These are phyloP conservation scores for Venturia effusa DNA, from an alignment of 2,329 filamentous ascomycete genomes.

Conservation along the genomic window DNA sequence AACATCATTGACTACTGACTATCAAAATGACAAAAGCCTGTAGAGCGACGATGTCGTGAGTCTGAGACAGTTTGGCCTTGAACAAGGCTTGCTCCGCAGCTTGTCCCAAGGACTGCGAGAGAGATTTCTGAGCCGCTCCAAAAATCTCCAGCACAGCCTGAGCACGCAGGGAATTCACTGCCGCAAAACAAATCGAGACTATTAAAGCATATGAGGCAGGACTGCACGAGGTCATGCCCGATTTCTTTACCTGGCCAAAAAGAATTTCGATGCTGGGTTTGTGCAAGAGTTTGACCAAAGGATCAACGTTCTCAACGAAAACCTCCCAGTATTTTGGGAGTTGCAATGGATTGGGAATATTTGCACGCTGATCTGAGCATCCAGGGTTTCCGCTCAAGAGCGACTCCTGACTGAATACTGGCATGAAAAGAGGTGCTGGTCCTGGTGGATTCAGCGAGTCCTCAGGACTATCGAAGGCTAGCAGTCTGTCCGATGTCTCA, in stretches of 20 bases:
- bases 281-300: background rate
- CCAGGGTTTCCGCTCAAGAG: background rate
- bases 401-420: background rate
- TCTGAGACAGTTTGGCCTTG: background rate
- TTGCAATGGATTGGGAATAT: background rate
- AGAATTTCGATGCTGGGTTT: slow-evolving; percentile 3
- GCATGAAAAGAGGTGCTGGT: background rate
- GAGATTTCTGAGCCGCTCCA: background rate
- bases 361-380: background rate
- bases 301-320: slow-evolving; percentile 2
- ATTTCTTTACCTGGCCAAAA: background rate
- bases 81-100: background rate
- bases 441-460: background rate
- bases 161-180: background rate
- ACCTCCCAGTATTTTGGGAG: background rate
- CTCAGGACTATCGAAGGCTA: background rate
- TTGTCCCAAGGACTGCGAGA: background rate
- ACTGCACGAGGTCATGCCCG: background rate
- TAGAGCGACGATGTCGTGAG: background rate
- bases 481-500: background rate
- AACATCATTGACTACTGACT: too few species aligned
- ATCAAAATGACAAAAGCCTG: background rate
- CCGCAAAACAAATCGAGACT: background rate
- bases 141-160: background rate
- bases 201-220: background rate